Evolutionary conservation across 1,284 basidiomycete species (phyloP), one percentile per base, ranked within the genome.

Genomic region (Earliella scabrosa): DNA sequence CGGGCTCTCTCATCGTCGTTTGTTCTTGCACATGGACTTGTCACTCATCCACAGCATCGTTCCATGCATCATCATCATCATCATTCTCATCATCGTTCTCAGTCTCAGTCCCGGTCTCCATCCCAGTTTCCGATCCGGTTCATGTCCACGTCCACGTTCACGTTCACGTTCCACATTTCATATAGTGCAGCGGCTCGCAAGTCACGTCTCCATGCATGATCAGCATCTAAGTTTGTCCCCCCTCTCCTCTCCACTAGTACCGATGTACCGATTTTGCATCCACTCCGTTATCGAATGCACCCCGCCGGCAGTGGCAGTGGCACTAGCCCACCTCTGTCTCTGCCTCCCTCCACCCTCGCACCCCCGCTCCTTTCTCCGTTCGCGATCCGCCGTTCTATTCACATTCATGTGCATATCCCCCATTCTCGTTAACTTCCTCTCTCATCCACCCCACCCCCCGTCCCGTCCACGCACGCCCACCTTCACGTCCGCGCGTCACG

Each of bases 21-120:
- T 38, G 54, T 65, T 62, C 58, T 62, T 64, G 60, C 63, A 63
- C 67, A 69, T 60, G 61, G 66, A 68, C 67, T 66, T 51, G 32
- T 59, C 39, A 24, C 57, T 63, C 52, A 55, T 62, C 63, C 59
- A 61, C 66, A 62, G 59, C 67, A 67, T 66, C 60, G 58, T 59
- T 61, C 52, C 52, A 54, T 53, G 58, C 57, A 61, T 55, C 58
- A 51, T 56, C 58, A 45, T 32, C 39, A 51, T 52, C 58, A 48
- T 58, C 39, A 18, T 23, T 29, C 31, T 31, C 29, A 24, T 21
- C 26, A 23, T 13, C 38, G 6, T 21, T 10, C 36, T 20, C 36
- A 38, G 16, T 18, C 7, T n/a, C 36, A 38, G 2, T 38, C 16
- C 16, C 36, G 9, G 3, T 38, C 36, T 38, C 36, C 14, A n/a